Base-by-base conservation (phyloP, 2,329 filamentous ascomycete species). In the Ploettnerulaceae sp. region DNA sequence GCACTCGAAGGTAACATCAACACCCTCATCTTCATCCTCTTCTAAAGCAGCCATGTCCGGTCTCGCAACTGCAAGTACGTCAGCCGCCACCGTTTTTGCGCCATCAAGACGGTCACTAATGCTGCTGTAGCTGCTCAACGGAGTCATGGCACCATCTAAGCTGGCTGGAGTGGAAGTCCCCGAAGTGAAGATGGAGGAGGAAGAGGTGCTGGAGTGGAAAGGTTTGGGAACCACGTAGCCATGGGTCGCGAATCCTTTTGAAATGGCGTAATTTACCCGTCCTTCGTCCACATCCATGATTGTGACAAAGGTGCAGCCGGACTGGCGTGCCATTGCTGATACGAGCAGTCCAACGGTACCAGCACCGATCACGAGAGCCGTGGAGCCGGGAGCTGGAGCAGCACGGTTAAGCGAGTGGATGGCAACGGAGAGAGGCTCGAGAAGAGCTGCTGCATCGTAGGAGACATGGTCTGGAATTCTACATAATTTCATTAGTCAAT, bases 1-100 rank as follows among this genome's bases (percentile, higher is more conserved):
- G 61, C 84, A 89, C 65, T 89, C 85, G 54, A 89, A 89, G 0
- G 83, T 78, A 4, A 83, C 66, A 58, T 87, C 82, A 2, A 87
- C 76, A 36, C 84, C 82, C 1, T 71, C 76, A 58, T 86, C 72
- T 40, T 84, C 81, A 17, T 75, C 61, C 5, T 72, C 70, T 20
- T 64, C 59, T 2, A 68, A 59, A 58, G 61, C 6, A 57, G 57
- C 12, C 36, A 56, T 55, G 18, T 59, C 56, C 53, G 52, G 47
- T 28, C 54, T 49, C 5, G 61, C 47, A 6, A 60, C 52, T 1
- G 71, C 64, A 32, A 79, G 66, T 26, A 79, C 70, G 28, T 77
- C 72, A 7, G 62, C 59, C 2, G 77, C 76, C 5, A 75, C 61
- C 3, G 60, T 58, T 61, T 72, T 77, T 17, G 76, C 75, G 18